Conservation (phyloP, 768 basidiomycete genomes). For the Pholiota microspora region DNA sequence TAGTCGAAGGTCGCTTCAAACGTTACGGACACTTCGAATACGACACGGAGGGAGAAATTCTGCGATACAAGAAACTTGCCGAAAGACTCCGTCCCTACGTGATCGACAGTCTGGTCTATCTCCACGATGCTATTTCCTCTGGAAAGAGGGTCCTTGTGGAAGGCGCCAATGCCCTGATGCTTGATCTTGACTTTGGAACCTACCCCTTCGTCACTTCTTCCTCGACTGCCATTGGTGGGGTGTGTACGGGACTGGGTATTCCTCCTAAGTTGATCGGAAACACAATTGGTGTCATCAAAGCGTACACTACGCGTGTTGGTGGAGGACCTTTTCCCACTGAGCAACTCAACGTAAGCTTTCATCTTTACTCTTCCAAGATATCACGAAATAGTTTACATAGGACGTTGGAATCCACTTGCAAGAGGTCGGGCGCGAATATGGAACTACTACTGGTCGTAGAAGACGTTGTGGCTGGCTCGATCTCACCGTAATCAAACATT, state of each 20-base stretch:
- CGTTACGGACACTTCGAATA: conserved; percentile 98
- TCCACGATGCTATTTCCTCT: conserved; percentile 74
- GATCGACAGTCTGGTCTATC: conserved; percentile 80
- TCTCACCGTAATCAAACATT: conserved; percentile 91
- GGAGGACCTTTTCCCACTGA: conserved; percentile 98
- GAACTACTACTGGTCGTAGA: conserved; percentile 88
- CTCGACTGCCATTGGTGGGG: conserved; percentile 90
- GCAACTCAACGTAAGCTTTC: conserved; percentile 72
- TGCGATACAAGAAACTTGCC: conserved; percentile 89
- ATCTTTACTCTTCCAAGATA: background rate
- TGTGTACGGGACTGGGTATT: conserved; percentile 96
- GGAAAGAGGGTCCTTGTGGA: conserved; percentile 89
- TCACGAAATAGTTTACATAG: conserved; percentile 34
- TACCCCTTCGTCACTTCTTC: conserved; percentile 98
- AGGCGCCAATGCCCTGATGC: conserved; percentile 98
- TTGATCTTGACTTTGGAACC: conserved; percentile 96
- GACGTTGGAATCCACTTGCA: conserved; percentile 84
- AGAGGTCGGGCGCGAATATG: conserved; percentile 91
- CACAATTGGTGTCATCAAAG: conserved; percentile 92
- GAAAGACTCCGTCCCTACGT: conserved; percentile 85
- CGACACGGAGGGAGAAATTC: conserved; percentile 95
- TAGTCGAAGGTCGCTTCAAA: conserved; percentile 97
- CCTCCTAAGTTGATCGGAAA: conserved; percentile 88
- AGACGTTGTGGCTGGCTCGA: conserved; percentile 98
- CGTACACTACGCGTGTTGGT: conserved; percentile 98